Base-by-base conservation (phyloP, 805 yeast species). In the Tetrapisispora nanseiensis region DNA sequence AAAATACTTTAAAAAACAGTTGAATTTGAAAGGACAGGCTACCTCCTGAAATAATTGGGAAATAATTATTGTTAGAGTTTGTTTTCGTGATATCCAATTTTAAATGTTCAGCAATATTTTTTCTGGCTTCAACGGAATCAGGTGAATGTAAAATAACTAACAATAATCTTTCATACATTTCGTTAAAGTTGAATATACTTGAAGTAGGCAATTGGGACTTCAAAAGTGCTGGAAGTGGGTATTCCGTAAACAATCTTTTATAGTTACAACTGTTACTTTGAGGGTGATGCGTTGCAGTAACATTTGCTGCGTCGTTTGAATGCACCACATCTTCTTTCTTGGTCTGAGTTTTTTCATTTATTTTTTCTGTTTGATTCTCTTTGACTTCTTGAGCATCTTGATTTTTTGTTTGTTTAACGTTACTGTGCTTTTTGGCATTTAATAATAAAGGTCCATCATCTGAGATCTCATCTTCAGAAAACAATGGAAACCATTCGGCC, bases 401-500 rank as follows among this genome's bases (percentile, higher is more conserved):
- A 18, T 15, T 29, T 18, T 22, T 34, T 27, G 39, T 13, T 24
- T 40, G 18, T 28, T 37, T 47, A 45, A 21, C 31, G 16, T 13
- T 47, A 41, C 37, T 39, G 37, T 51, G 52, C 43, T 47, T 58
- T 40, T 54, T 55, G 10, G 61, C 63, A 21, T 43, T 51, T 26
- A 60, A 33, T 1, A 59, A 46, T 6, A 50, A 37, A 1, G 59
- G 59, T 5, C 56, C 60, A n/a, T 48, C 49, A 21, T 44, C 37
- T 12, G 16, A 16, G 11, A 4, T 3, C 37, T 69, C 66, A 13
- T 67, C 31, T 24, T 34, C 38, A 5, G 21, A 24, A 26, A 24
- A 24, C 3, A 26, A 23, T 6, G 94, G 89, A 26, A 78, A 72
- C 95, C 95, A 87, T 59, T 86, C 95, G 0, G 95, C 90, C 35